A percentile compares a stretch with the other conserved stretches of the same genome.
Evolutionary conservation across 306 rosid genomes (phyloP).

Genomic region (Glycine latifolia): DNA sequence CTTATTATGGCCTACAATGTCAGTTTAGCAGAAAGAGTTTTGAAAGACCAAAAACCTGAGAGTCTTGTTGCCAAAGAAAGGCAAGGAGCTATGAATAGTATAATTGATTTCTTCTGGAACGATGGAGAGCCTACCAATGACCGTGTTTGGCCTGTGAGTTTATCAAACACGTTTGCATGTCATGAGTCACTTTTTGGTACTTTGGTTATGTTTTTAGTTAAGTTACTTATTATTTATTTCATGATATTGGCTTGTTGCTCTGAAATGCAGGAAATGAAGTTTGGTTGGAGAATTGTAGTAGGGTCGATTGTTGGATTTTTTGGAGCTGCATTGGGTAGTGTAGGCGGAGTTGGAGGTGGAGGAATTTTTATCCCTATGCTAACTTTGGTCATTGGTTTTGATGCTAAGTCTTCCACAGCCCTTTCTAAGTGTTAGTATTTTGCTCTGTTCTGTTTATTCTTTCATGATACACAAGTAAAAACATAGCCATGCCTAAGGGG

Average conservation of each 20-base stretch:
- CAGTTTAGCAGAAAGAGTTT: conserved; percentile 58
- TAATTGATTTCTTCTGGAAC: conserved; percentile 64
- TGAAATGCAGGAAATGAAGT: conserved; percentile 75
- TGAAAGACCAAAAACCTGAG: conserved; percentile 53
- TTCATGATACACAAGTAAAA: conserved; percentile 22
- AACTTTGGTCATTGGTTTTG: conserved; percentile 80
- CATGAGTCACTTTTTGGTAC: background rate
- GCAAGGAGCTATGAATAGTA: conserved; percentile 49
- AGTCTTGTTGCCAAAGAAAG: conserved; percentile 30
- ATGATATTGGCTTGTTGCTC: conserved; percentile 1
- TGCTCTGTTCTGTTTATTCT: conserved; percentile 14
- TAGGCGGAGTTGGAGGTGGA: conserved; percentile 93
- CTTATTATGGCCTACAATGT: conserved; percentile 55
- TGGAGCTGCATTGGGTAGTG: conserved; percentile 90
- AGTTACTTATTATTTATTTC: background rate
- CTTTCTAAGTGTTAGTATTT: conserved; percentile 78
- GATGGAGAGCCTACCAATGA: conserved; percentile 63
- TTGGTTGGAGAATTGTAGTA: conserved; percentile 74
- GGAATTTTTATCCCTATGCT: conserved; percentile 93
- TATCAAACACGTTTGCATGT: background rate
- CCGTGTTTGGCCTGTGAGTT: conserved; percentile 86
- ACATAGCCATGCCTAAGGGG: background rate
- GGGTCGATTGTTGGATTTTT: conserved; percentile 85
- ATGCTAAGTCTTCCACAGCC: conserved; percentile 89
- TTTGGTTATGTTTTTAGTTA: background rate